Conservation (phyloP, 2,329 filamentous ascomycete genomes). For the Colletotrichum sp. region DNA sequence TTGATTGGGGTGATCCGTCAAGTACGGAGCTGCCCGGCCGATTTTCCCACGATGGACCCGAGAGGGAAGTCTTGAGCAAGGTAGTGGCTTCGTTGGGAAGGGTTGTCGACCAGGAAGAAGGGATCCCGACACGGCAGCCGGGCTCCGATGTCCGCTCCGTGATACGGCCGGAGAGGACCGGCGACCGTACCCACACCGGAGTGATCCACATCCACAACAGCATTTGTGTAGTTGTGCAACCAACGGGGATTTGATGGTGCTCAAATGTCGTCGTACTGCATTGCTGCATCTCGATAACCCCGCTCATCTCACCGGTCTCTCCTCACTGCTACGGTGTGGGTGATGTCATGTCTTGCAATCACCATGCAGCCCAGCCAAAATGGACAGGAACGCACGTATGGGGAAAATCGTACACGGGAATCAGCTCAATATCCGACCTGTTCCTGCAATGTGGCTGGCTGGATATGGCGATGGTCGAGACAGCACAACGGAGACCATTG, state of each 20-base stretch:
- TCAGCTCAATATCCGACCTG: background rate
- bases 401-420: background rate
- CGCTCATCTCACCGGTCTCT: background rate
- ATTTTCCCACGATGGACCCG: background rate
- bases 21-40: background rate
- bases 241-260: background rate
- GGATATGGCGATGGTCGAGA: background rate
- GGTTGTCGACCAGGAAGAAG: background rate
- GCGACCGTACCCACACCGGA: fast-evolving
- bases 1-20: background rate
- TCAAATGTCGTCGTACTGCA: background rate
- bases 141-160: background rate
- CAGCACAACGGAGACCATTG: background rate
- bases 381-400: background rate
- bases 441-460: background rate
- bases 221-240: background rate
- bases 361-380: background rate
- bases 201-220: background rate
- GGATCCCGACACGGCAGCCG: background rate
- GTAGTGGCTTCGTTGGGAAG: background rate
- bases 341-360: background rate
- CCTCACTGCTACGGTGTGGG: background rate
- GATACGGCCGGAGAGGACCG: background rate
- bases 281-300: background rate
- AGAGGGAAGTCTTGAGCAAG: background rate